Conservation (phyloP, 495 filamentous ascomycete genomes). For the Aspergillus cristatus region DNA sequence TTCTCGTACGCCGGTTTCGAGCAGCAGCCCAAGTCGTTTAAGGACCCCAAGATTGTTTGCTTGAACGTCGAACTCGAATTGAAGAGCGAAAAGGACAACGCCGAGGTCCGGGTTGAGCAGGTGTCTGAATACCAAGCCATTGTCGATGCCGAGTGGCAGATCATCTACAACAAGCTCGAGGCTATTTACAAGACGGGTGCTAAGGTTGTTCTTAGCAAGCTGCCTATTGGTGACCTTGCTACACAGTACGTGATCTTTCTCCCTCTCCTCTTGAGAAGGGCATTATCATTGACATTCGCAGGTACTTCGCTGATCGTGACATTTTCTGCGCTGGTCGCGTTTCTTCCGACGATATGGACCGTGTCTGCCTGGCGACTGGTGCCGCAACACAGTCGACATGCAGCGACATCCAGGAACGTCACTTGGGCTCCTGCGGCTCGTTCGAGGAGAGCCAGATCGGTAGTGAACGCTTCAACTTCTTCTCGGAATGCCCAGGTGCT, state of each 20-base stretch:
- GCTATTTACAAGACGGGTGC: slow-evolving; percentile 86
- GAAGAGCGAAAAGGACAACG: slow-evolving; percentile 98
- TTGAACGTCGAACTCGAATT: slow-evolving; percentile 95
- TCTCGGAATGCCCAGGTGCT: slow-evolving; percentile 86
- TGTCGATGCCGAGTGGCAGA: slow-evolving; percentile 98
- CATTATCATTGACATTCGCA: too few relatives aligned
- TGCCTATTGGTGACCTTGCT: slow-evolving; percentile 94
- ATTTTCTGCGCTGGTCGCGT: slow-evolving; percentile 98
- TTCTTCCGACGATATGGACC: slow-evolving; percentile 86
- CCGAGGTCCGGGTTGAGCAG: slow-evolving; percentile 94
- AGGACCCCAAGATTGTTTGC: slow-evolving; percentile 87
- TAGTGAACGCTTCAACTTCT: slow-evolving; percentile 95
- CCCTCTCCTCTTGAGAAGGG: too few relatives aligned
- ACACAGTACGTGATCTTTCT: slow-evolving; percentile 60
- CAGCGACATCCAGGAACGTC: slow-evolving; percentile 83
- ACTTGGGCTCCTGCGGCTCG: slow-evolving; percentile 79
- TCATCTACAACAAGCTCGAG: slow-evolving; percentile 98
- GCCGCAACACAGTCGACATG: slow-evolving; percentile 91
- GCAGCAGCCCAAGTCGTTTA: slow-evolving; percentile 94
- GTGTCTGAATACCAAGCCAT: slow-evolving; percentile 99
- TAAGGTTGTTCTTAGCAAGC: slow-evolving; percentile 92
- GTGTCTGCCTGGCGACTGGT: slow-evolving; percentile 89
- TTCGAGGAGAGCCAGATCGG: slow-evolving; percentile 98
- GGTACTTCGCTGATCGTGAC: slow-evolving; percentile 93
- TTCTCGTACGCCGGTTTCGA: slow-evolving; percentile 99